These are phyloP conservation scores for Barnettozyma californica DNA, from an alignment of 805 yeast genomes.

Conservation along the genomic window DNA sequence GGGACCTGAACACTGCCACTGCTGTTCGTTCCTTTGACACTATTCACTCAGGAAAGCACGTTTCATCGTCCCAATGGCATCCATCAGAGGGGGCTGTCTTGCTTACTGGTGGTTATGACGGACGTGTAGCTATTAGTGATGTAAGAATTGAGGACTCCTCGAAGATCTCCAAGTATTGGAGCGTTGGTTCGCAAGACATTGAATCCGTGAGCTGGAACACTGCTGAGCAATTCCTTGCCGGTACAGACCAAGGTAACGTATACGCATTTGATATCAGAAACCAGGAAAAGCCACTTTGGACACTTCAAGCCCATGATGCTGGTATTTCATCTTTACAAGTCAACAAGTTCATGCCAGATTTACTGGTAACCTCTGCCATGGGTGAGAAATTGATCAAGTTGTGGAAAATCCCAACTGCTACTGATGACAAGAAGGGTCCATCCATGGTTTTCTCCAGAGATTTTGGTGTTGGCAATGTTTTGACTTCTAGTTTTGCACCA, in stretches of 20 bases:
- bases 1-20: slow-evolving; percentile 77
- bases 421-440: slow-evolving; percentile 42
- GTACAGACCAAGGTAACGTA: slow-evolving; percentile 87
- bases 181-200: slow-evolving; percentile 74
- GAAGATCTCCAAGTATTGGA: slow-evolving; percentile 58
- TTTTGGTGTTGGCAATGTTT: slow-evolving; percentile 90
- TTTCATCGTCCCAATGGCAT: slow-evolving; percentile 88
- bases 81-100: slow-evolving; percentile 58
- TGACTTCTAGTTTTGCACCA: slow-evolving; percentile 76
- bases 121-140: slow-evolving; percentile 76
- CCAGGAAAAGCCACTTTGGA: slow-evolving; percentile 75
- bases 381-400: slow-evolving; percentile 81
- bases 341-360: slow-evolving; percentile 61
- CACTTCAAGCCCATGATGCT: slow-evolving; percentile 93
- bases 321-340: slow-evolving; percentile 81
- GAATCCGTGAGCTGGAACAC: slow-evolving; percentile 75
- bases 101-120: slow-evolving; percentile 91
- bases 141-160: slow-evolving; percentile 66
- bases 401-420: slow-evolving; percentile 63
- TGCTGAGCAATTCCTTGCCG: slow-evolving; percentile 63
- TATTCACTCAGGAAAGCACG: slow-evolving; percentile 74
- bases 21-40: slow-evolving; percentile 73
- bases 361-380: slow-evolving; percentile 85
- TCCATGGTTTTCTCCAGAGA: slow-evolving; percentile 88
- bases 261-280: slow-evolving; percentile 83